A percentile compares a stretch with the other conserved stretches of the same genome.
Evolutionary conservation across 148 eudicot genomes (phyloP).

Genomic region (Camellia sinensis): DNA sequence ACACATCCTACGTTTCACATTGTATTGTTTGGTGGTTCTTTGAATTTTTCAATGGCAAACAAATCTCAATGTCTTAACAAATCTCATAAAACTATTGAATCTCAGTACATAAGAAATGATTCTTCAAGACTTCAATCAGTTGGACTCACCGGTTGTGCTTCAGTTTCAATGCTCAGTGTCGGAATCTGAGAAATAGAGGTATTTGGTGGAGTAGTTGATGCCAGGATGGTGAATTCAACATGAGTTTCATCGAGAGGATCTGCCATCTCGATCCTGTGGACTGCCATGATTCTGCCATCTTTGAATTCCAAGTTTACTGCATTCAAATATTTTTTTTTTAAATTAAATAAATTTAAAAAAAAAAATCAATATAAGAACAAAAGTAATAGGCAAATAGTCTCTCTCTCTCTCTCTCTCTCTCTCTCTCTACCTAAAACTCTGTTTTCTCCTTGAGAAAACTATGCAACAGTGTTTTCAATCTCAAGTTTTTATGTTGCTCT

Average conservation of each 20-base stretch:
- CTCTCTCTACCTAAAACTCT: background rate
- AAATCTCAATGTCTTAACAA: too few relatives aligned
- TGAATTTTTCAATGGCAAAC: background rate
- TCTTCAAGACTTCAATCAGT: slow-evolving; percentile 21
- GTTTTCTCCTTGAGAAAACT: background rate
- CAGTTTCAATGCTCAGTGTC: slow-evolving; percentile 7
- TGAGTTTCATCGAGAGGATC: slow-evolving; percentile 19
- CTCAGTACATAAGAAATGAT: background rate
- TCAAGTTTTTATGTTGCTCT: too few relatives aligned
- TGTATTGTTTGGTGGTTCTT: background rate
- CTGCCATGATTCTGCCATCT: slow-evolving; percentile 34
- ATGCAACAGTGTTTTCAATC: too few relatives aligned
- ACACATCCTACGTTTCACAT: background rate
- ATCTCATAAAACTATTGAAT: too few relatives aligned
- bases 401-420: too few relatives aligned
- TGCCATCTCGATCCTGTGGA: background rate
- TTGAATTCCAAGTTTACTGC: slow-evolving; percentile 42
- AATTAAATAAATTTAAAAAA: background rate
- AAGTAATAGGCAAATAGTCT: too few relatives aligned
- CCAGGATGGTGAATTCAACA: slow-evolving; percentile 24
- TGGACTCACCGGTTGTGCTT: background rate
- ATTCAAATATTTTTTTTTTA: too few relatives aligned
- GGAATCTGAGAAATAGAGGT: slow-evolving; percentile 6
- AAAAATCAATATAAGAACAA: background rate
- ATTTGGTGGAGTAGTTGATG: slow-evolving; percentile 21